Conservation (phyloP, 179 eudicot genomes). For the Drosera spatulata region DNA sequence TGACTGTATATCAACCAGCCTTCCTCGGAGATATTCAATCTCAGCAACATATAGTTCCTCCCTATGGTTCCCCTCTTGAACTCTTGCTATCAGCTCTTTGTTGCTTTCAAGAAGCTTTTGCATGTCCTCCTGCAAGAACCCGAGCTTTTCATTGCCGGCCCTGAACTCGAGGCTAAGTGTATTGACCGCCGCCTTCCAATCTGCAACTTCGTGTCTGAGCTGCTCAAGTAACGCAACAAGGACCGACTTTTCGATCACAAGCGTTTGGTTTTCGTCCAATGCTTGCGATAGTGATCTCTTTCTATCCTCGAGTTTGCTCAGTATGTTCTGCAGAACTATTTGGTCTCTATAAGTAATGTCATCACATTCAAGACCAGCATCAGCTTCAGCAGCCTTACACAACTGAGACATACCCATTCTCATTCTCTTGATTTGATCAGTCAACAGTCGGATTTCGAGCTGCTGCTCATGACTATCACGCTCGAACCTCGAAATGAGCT, state of each 20-base stretch:
- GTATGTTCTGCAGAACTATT: slow-evolving; percentile 30
- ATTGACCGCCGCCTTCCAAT: slow-evolving; percentile 32
- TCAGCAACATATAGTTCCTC: slow-evolving; percentile 37
- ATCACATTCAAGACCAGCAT: background rate
- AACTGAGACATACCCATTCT: slow-evolving; percentile 48
- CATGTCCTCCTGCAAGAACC: slow-evolving; percentile 40
- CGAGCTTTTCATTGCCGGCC: slow-evolving; percentile 31
- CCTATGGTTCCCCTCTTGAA: slow-evolving; percentile 36
- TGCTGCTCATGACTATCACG: slow-evolving; percentile 38
- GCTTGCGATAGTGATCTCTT: slow-evolving; percentile 30
- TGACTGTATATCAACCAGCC: slow-evolving; percentile 14
- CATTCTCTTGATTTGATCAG: slow-evolving; percentile 36
- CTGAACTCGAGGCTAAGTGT: slow-evolving; percentile 37
- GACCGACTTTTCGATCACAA: slow-evolving; percentile 44
- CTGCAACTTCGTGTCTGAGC: slow-evolving; percentile 35
- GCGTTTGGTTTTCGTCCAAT: slow-evolving; percentile 49
- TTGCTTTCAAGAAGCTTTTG: slow-evolving; percentile 45
- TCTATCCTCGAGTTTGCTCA: slow-evolving; percentile 29
- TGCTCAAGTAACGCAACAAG: slow-evolving; percentile 49
- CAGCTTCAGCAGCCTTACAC: slow-evolving; percentile 32
- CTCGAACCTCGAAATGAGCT: slow-evolving; percentile 44
- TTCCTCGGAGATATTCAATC: slow-evolving; percentile 37
- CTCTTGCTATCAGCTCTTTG: slow-evolving; percentile 40
- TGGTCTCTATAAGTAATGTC: slow-evolving; percentile 31
- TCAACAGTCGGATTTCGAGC: slow-evolving; percentile 39